Base-by-base conservation (phyloP, 2,329 filamentous ascomycete species). In the Magnaporthiopsis poae region DNA sequence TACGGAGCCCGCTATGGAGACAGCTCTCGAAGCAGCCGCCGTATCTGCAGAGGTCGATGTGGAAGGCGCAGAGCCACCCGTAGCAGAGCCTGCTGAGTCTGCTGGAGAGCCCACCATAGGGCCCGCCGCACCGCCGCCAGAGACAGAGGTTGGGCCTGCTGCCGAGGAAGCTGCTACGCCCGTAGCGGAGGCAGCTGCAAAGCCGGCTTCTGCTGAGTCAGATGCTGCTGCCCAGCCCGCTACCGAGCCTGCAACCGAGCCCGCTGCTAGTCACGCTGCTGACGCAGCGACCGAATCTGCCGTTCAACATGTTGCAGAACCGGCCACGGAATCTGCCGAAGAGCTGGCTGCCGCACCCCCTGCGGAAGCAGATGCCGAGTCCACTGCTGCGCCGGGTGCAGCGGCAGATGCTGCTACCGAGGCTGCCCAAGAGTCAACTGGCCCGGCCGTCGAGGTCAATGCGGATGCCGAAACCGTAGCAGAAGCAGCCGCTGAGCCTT, bases 91-190 rank as follows among this genome's bases (percentile, higher is more conserved):
- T 11, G 35, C 35, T 36, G 25, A 66, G 21, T 29, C 66, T 29
- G 56, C 9, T 18, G 46, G 13, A 18, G 63, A 5, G 1, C 62
- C 21, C 7, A 61, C 68, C 52, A 52, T 62, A n/a, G 66, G 65
- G 46, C 13, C 31, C 33, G 12, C 18, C 15, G 61, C 62, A 12
- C 60, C 18, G 27, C 27, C 12, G 36, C 21, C 13, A 18, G 66
- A 67, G 13, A 21, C 13, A 13, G 65, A 67, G 5, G 56, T 5
- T 25, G 46, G 5, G 21, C 62, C 25, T 5, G 61, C 67, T 56
- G 52, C 63, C 11, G 66, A 65, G 46, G 13, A 21, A 18, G 13
- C 39, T 35, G 68, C 18, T 11, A 15, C 61, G 21, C 11, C 65
- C 59, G 65, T 29, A 62, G 33, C 12, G n/a, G 66, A 67, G 15